Evolutionary conservation across 192 early-diverging fungal genomes (phyloP).

Genomic region (Kickxella alabastrina): DNA sequence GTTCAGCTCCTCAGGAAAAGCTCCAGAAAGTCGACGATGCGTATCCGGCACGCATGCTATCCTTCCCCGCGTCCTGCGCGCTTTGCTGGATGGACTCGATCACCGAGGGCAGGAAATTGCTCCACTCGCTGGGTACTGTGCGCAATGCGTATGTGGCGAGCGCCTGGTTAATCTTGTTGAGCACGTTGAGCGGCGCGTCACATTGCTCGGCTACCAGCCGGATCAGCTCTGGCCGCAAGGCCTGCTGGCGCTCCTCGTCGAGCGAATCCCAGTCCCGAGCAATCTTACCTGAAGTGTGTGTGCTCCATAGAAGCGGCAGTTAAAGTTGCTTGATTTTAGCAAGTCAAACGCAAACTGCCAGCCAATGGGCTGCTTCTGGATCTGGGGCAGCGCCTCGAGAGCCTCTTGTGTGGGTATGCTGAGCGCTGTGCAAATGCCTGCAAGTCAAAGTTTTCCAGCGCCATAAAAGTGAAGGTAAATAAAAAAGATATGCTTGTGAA

Average conservation of each 20-base stretch:
- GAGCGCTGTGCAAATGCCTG: constrained; percentile 41
- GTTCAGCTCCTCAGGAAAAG: constrained; percentile 44
- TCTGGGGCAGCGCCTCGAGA: constrained; percentile 29
- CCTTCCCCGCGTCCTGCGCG: constrained; percentile 13
- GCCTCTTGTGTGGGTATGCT: constrained; percentile 46
- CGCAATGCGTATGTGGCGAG: constrained; percentile 34
- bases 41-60: constrained; percentile 8
- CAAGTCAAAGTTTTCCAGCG: constrained; percentile 32
- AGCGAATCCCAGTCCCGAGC: constrained; percentile 42
- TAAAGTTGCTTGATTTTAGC: constrained; percentile 25
- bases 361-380: constrained; percentile 35
- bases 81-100: constrained; percentile 17
- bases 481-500: neutral
- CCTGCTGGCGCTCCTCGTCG: constrained; percentile 33
- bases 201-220: constrained; percentile 34
- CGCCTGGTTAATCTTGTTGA: constrained; percentile 38
- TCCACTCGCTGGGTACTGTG: constrained; percentile 25
- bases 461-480: constrained; percentile 8
- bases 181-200: constrained; percentile 28
- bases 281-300: constrained; percentile 46
- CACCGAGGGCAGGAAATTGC: constrained; percentile 16
- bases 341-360: constrained; percentile 48
- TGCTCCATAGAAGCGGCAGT: constrained; percentile 48
- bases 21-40: constrained; percentile 39
- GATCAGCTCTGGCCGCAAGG: constrained; percentile 28